Percentiles rank a stretch among this genome's conserved stretches.
Conservation (phyloP, 805 yeast genomes). For the Myxozyma mucilagina region DNA sequence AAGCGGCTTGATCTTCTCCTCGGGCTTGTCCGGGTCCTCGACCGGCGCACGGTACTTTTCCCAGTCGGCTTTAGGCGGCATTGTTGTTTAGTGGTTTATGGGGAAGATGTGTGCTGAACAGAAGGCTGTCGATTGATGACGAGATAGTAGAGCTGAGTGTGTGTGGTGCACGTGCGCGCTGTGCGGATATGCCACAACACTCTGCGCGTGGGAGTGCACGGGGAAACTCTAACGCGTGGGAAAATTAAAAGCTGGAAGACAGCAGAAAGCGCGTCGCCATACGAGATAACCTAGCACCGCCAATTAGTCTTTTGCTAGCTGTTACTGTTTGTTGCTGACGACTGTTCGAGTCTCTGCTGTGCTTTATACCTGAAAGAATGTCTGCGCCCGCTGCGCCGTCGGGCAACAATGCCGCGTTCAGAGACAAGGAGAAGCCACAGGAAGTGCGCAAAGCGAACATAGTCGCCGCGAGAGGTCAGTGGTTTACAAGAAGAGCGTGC, state of each 20-base stretch:
- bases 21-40: slow-evolving; percentile 60
- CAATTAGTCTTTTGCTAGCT: background rate
- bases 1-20: slow-evolving; percentile 78
- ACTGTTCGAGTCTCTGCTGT: background rate
- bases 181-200: background rate
- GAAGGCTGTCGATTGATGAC: background rate
- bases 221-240: slow-evolving; percentile 1
- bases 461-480: slow-evolving; percentile 68
- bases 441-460: slow-evolving; percentile 89
- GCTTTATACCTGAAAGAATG: slow-evolving; percentile 7
- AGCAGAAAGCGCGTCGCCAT: slow-evolving; percentile 1
- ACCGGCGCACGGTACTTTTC: slow-evolving; percentile 91
- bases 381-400: slow-evolving; percentile 14
- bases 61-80: slow-evolving; percentile 99
- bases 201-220: background rate
- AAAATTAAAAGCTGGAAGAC: background rate
- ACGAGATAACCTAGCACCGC: background rate
- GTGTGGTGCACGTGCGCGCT: background rate
- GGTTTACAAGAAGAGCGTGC: background rate
- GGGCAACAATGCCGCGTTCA: slow-evolving; percentile 65
- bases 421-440: slow-evolving; percentile 90
- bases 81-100: no score
- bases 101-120: background rate
- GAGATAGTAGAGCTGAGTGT: background rate
- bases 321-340: background rate